Conservation (phyloP, 176 grass and related monocot species). For the Typha latifolia region DNA sequence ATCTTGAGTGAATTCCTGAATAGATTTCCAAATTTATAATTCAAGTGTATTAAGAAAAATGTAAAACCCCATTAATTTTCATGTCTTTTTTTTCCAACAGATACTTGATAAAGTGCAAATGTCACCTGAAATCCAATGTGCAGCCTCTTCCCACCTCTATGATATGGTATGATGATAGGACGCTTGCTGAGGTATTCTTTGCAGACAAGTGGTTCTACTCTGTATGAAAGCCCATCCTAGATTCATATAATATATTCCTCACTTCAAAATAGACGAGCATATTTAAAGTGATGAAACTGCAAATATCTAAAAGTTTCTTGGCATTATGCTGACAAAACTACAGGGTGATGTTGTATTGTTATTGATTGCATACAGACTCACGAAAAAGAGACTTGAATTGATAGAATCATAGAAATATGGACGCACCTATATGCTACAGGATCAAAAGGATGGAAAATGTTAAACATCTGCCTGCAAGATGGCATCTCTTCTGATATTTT, state of each 20-base stretch:
- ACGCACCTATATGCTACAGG: conserved; percentile 90
- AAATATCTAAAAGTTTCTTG: conserved; percentile 8
- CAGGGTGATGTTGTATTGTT: neutral
- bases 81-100: neutral
- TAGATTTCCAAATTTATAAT: conserved; percentile 14
- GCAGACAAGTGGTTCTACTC: conserved; percentile 96
- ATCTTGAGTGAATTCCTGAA: conserved; percentile 79
- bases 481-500: conserved; percentile 90
- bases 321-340: neutral
- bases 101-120: conserved; percentile 13
- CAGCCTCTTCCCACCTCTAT: conserved; percentile 92
- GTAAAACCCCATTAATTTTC: conserved; percentile 5
- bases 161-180: conserved; percentile 85
- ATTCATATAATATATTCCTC: conserved; percentile 48
- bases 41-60: conserved; percentile 25
- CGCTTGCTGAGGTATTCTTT: conserved; percentile 73
- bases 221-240: conserved; percentile 55
- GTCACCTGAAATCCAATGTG: conserved; percentile 84
- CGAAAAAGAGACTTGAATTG: too few relatives aligned
- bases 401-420: conserved; percentile 6
- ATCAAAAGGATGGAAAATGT: conserved; percentile 97
- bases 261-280: conserved; percentile 35
- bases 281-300: conserved; percentile 24
- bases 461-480: conserved; percentile 88
- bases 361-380: neutral